Evolutionary conservation across 1,284 basidiomycete genomes (phyloP).

Genomic region (Apiotrichum sp.): DNA sequence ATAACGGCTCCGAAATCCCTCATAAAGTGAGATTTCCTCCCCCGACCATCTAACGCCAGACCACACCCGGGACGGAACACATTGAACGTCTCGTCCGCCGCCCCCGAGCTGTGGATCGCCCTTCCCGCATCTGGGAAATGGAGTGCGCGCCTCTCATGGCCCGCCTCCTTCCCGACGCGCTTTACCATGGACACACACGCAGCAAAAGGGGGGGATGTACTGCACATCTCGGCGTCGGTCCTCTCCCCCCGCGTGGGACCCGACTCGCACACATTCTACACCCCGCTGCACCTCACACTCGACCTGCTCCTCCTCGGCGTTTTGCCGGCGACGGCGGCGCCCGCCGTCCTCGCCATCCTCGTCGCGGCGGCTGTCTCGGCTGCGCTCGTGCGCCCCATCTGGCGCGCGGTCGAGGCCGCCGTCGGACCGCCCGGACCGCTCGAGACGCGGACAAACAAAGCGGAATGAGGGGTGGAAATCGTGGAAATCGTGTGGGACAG

Average conservation of each 20-base stretch:
- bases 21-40: neutral
- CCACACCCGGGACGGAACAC: neutral
- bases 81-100: conserved; percentile 10
- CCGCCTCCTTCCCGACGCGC: conserved; percentile 21
- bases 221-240: conserved; percentile 15
- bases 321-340: conserved; percentile 28
- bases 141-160: conserved; percentile 39
- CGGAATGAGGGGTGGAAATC: no score
- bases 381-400: no score
- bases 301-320: conserved; percentile 34
- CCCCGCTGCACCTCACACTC: conserved; percentile 25
- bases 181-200: conserved; percentile 11
- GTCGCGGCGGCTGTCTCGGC: conserved; percentile 1
- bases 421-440: no score
- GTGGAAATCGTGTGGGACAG: no score
- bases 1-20: neutral
- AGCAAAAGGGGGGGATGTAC: neutral
- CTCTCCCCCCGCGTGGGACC: conserved; percentile 24
- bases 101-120: conserved; percentile 16
- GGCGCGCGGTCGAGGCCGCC: no score
- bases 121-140: conserved; percentile 16
- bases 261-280: conserved; percentile 9
- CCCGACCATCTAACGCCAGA: neutral
- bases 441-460: no score
- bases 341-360: conserved; percentile 20